phyloP scores from a whole-genome alignment of 768 basidiomycete species.

The Boletellus ananiceps region DNA sequence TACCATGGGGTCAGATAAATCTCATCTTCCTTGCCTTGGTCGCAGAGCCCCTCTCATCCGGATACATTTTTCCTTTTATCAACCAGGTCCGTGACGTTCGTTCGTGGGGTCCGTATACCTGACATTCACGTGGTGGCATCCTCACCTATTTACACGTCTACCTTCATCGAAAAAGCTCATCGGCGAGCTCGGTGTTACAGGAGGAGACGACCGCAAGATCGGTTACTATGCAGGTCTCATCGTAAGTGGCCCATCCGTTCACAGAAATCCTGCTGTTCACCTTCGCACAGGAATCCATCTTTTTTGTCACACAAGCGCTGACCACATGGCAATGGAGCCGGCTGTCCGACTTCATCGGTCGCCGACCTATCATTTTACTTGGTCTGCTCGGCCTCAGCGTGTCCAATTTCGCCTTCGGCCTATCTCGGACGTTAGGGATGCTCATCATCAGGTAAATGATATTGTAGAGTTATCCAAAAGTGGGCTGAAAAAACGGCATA shows the following conservation, averaged over 20 bases:
- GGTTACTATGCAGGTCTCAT: slow-evolving; percentile 64
- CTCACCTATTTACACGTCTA: no score
- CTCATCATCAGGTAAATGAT: slow-evolving; percentile 51
- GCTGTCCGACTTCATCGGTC: slow-evolving; percentile 53
- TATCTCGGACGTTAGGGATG: slow-evolving; percentile 51
- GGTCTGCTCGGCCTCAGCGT: slow-evolving; percentile 49
- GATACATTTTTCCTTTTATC: slow-evolving; percentile 62
- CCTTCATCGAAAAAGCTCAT: slow-evolving; percentile 42
- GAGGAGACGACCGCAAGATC: slow-evolving; percentile 58
- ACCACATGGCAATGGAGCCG: slow-evolving; percentile 64
- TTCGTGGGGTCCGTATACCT: neutral
- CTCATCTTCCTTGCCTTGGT: slow-evolving; percentile 47
- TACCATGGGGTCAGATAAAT: slow-evolving; percentile 49
- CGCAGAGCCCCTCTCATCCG: slow-evolving; percentile 51
- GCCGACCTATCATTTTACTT: slow-evolving; percentile 54
- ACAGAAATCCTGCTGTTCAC: neutral
- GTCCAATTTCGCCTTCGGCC: slow-evolving; percentile 58
- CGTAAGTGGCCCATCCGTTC: slow-evolving; percentile 34
- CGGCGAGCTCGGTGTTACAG: slow-evolving; percentile 55
- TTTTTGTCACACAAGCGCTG: slow-evolving; percentile 53
- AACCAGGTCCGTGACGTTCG: slow-evolving; percentile 40
- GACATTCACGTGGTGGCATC: neutral
- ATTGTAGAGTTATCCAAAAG: neutral
- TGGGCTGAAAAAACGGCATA: slow-evolving; percentile 9
- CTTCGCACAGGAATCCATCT: slow-evolving; percentile 50